These are phyloP conservation scores for Talaromyces sp. DNA, from an alignment of 2,329 filamentous ascomycete species.

Conservation along the genomic window DNA sequence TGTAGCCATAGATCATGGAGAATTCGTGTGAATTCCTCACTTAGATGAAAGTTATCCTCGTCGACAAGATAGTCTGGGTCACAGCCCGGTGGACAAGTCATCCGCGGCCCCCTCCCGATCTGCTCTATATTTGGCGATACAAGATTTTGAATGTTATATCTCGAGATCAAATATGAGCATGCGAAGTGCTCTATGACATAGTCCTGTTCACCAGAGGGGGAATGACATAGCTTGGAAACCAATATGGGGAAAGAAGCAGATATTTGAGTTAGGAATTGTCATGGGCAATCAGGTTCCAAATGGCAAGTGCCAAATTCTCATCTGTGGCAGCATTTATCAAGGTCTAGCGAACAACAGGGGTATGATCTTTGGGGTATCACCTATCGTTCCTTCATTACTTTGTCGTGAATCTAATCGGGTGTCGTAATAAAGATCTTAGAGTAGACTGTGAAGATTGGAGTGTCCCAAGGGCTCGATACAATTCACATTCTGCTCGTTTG, in stretches of 20 bases:
- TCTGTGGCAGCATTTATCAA: background rate
- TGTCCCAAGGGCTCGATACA: background rate
- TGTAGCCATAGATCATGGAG: too few relatives aligned
- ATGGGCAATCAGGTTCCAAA: background rate
- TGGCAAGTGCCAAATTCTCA: background rate
- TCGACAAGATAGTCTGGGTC: too few relatives aligned
- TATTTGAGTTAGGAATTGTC: background rate
- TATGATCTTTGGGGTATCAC: too few relatives aligned
- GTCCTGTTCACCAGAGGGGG: too few relatives aligned
- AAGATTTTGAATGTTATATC: background rate
- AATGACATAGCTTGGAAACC: background rate
- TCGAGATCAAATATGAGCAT: background rate
- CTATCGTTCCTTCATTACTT: background rate
- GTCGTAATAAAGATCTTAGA: background rate
- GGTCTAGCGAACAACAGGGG: background rate
- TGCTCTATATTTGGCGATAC: background rate
- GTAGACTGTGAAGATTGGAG: background rate
- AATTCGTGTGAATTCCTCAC: too few relatives aligned
- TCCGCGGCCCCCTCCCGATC: background rate
- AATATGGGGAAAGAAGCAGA: background rate
- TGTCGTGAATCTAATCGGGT: background rate
- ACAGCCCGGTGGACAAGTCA: too few relatives aligned
- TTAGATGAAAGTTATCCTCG: too few relatives aligned
- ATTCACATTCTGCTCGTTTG: background rate
- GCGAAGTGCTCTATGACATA: too few relatives aligned